Base-by-base conservation (phyloP, 257 asterid genomes). In the Salvia miltiorrhiza region DNA sequence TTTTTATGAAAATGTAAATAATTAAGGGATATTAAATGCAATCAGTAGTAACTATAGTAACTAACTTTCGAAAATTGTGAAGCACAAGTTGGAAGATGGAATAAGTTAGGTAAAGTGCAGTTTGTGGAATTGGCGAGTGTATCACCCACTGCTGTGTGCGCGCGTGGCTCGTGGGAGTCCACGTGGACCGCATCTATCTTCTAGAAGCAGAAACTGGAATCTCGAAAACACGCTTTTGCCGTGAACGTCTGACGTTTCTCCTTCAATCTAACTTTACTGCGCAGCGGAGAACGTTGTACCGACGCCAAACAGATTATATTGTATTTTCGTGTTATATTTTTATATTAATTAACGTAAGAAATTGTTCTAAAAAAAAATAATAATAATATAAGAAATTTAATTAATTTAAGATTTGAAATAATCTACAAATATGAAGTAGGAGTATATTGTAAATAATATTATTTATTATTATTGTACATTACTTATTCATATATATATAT, bases 151-250 rank as follows among this genome's bases (percentile, higher is more conserved):
- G 12, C 19, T 26, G 14, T n/a, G 9, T 7, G 5, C 20, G 71
- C 71, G 75, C 75, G 79, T 75, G 79, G 58, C 70, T 8, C 44
- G n/a, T 39, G 19, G 9, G 33, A 33, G 0, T 33, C 20, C 24
- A 57, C 57, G 69, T 17, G 59, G 79, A 59, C 40, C 11, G 32
- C 17, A 5, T 33, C 7, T 12, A 5, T 13, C 19, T 61, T 67
- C 69, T 67, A 37, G 69, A 73, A 23, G 43, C n/a, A 23, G 4
- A 48, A 24, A 28, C 21, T 4, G 7, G 0, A 30, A 40, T 17
- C 52, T 0, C 2, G 3, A 5, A n/a, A 30, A 45, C 74, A 28
- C 67, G 71, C 71, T 33, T 66, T 41, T 40, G 3, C 37, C 35
- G 32, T 5, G 53, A 20, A 2, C 2, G 30, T 33, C 16, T 9